These are phyloP conservation scores for Rhodosporidiobolus sp. DNA, from an alignment of 768 basidiomycete genomes.

Conservation along the genomic window DNA sequence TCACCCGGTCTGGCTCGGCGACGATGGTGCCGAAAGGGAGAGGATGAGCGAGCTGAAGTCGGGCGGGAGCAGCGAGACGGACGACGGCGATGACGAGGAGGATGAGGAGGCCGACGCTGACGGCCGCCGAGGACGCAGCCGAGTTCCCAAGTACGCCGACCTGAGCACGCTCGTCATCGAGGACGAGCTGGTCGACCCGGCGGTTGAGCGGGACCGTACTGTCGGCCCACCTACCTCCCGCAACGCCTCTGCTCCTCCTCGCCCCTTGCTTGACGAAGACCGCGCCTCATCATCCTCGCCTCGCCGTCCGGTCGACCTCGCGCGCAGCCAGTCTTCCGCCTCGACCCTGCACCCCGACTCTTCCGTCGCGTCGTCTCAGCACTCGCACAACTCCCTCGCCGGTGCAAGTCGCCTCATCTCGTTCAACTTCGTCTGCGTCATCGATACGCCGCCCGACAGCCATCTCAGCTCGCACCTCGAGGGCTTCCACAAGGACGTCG, in stretches of 20 bases:
- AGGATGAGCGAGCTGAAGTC: conserved; percentile 16
- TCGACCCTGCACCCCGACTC: conserved; percentile 74
- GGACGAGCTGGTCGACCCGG: background rate
- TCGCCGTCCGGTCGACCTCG: conserved; percentile 36
- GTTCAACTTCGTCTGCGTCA: conserved; percentile 43
- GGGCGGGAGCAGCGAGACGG: conserved; percentile 26
- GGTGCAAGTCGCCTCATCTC: conserved; percentile 27
- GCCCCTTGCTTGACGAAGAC: conserved; percentile 10
- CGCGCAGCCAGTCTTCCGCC: conserved; percentile 69
- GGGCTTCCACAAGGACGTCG: conserved; percentile 42
- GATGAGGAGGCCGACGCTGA: conserved; percentile 6
- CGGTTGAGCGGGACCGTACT: conserved; percentile 9
- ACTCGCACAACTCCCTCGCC: conserved; percentile 68
- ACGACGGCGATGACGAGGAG: conserved; percentile 30
- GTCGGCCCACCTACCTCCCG: conserved; percentile 17
- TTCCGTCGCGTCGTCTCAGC: conserved; percentile 67
- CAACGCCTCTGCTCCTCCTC: conserved; percentile 19
- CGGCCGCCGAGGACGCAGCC: conserved; percentile 19
- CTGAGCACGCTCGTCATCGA: conserved; percentile 1
- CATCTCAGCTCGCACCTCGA: conserved; percentile 43
- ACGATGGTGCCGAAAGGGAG: conserved; percentile 49
- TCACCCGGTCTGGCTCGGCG: conserved; percentile 86
- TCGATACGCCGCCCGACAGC: conserved; percentile 45
- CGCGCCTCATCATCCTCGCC: conserved; percentile 19
- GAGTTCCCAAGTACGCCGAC: conserved; percentile 6